A percentile compares a stretch with the other conserved stretches of the same genome.
These are phyloP conservation scores for Exophiala bonariae DNA, from an alignment of 2,329 filamentous ascomycete species.

Conservation along the genomic window DNA sequence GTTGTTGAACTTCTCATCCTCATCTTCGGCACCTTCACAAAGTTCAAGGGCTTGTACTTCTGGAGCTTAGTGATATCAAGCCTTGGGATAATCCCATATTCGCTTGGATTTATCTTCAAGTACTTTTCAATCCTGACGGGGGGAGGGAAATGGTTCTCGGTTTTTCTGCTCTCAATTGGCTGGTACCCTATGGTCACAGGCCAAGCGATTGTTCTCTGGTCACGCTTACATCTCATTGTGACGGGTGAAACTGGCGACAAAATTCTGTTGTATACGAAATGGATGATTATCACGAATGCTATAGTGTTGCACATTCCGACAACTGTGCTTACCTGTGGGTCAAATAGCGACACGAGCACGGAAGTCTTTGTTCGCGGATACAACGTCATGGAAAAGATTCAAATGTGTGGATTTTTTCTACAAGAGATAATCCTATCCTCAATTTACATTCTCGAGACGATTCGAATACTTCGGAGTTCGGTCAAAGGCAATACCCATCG, in stretches of 20 bases:
- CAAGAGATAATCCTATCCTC: conserved; percentile 57
- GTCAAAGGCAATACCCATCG: conserved; percentile 42
- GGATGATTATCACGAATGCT: conserved; percentile 49
- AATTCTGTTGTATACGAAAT: conserved; percentile 41
- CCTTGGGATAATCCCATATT: conserved; percentile 46
- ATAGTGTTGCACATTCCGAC: conserved; percentile 47
- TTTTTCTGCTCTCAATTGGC: conserved; percentile 46
- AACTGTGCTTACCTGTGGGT: conserved; percentile 46
- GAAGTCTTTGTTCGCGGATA: conserved; percentile 37
- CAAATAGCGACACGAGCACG: conserved; percentile 31
- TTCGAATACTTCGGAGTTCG: conserved; percentile 51
- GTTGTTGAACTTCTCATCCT: conserved; percentile 50
- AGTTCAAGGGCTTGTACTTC: conserved; percentile 50
- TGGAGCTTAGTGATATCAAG: conserved; percentile 49
- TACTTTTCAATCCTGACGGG: conserved; percentile 41
- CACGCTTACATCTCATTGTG: conserved; percentile 49
- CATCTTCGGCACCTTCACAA: conserved; percentile 50
- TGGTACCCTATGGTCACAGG: conserved; percentile 52
- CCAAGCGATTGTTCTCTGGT: conserved; percentile 51
- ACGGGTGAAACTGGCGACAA: conserved; percentile 34
- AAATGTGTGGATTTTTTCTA: conserved; percentile 57
- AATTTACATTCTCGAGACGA: conserved; percentile 56
- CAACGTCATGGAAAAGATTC: conserved; percentile 54
- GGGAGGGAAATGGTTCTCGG: conserved; percentile 35
- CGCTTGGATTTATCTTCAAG: conserved; percentile 49